phyloP scores from a whole-genome alignment of 2,329 filamentous ascomycete genomes.

The Kalmusia sp. region DNA sequence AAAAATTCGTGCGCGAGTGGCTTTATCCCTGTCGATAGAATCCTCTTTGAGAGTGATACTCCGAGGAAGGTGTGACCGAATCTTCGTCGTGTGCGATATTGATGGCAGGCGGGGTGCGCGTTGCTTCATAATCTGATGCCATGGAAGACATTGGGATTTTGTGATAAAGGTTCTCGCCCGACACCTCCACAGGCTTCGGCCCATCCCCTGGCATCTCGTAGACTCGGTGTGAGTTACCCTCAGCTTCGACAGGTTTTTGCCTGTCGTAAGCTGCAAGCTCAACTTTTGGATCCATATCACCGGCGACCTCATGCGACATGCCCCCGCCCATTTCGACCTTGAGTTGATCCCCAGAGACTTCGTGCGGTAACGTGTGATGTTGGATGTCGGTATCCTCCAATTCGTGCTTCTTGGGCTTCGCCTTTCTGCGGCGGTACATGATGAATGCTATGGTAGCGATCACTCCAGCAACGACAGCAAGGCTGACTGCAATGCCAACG shows the following conservation, averaged over 20 bases:
- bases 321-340: conserved; percentile 24
- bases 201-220: conserved; percentile 26
- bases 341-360: conserved; percentile 16
- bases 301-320: conserved; percentile 22
- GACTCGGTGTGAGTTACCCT: conserved; percentile 7
- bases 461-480: conserved; percentile 10
- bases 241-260: conserved; percentile 21
- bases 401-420: conserved; percentile 14
- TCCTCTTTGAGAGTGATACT: background rate
- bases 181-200: conserved; percentile 13
- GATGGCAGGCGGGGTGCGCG: background rate
- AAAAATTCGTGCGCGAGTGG: background rate
- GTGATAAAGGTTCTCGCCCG: conserved; percentile 15
- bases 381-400: conserved; percentile 20
- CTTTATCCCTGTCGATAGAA: background rate
- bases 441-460: conserved; percentile 18
- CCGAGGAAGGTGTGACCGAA: background rate
- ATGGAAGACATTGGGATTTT: background rate
- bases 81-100: background rate
- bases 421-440: conserved; percentile 20
- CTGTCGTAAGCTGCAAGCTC: conserved; percentile 19
- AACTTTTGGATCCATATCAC: conserved; percentile 17
- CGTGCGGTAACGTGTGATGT: conserved; percentile 4
- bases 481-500: conserved; percentile 34
- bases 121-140: background rate